Percentiles rank a stretch among this genome's conserved stretches.
Conservation (phyloP, 768 basidiomycete genomes). For the Kwoniella heveanensis region DNA sequence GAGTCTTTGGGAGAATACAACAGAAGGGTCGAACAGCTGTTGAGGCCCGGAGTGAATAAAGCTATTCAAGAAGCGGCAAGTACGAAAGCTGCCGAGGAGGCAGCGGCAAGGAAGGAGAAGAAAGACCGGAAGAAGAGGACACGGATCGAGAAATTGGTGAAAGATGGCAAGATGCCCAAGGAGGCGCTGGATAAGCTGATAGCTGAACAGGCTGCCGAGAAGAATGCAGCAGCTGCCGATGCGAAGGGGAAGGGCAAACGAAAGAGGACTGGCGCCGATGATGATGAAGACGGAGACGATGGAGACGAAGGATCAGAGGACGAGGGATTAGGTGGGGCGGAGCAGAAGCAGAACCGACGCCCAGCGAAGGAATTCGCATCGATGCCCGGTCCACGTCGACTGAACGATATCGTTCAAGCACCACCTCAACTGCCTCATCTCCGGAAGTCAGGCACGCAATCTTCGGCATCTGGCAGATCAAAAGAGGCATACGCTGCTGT, state of each 20-base stretch:
- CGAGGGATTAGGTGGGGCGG: constrained; percentile 11
- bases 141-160: constrained; percentile 30
- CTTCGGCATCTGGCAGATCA: background rate
- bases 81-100: constrained; percentile 33
- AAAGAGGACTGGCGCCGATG: constrained; percentile 13
- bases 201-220: constrained; percentile 1
- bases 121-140: constrained; percentile 27
- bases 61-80: constrained; percentile 49
- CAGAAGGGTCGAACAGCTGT: constrained; percentile 46
- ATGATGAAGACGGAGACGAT: constrained; percentile 11
- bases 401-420: constrained; percentile 53
- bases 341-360: background rate
- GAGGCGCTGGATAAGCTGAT: constrained; percentile 18
- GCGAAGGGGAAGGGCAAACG: constrained; percentile 1
- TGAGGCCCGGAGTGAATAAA: constrained; percentile 47
- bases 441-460: constrained; percentile 15
- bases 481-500: constrained; percentile 25
- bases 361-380: constrained; percentile 37
- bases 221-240: constrained; percentile 3
- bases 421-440: constrained; percentile 50
- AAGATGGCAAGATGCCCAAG: constrained; percentile 29
- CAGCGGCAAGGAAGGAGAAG: constrained; percentile 33
- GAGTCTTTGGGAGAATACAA: constrained; percentile 53
- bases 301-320: constrained; percentile 13
- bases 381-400: constrained; percentile 27